Conservation (phyloP, 2,329 filamentous ascomycete genomes). For the Neopestalotiopsis rosae region DNA sequence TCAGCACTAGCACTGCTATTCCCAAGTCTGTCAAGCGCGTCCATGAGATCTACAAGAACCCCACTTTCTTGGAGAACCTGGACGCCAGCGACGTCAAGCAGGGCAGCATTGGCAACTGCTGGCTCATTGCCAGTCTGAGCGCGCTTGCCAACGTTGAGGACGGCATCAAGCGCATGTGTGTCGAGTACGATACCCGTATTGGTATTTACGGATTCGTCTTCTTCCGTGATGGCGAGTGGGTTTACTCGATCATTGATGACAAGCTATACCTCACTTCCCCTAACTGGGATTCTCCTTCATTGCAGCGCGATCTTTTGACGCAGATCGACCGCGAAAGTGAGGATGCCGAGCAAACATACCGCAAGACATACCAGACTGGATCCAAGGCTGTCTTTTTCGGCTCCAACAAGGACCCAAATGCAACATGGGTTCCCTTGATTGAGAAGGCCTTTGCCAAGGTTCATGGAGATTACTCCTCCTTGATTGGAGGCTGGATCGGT, state of each 20-base stretch:
- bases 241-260: conserved; percentile 89
- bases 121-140: conserved; percentile 80
- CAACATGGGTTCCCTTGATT: conserved; percentile 81
- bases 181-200: conserved; percentile 73
- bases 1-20: conserved; percentile 53
- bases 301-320: conserved; percentile 76
- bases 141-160: conserved; percentile 76
- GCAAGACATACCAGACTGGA: conserved; percentile 73
- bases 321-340: conserved; percentile 76
- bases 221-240: conserved; percentile 87
- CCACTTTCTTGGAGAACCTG: conserved; percentile 69
- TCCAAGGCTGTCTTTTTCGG: conserved; percentile 81
- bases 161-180: conserved; percentile 75
- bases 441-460: conserved; percentile 88
- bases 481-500: conserved; percentile 74
- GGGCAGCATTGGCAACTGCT: conserved; percentile 80
- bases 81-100: conserved; percentile 79
- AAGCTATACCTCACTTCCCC: conserved; percentile 85
- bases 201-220: conserved; percentile 93
- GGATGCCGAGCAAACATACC: conserved; percentile 74
- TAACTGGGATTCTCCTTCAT: conserved; percentile 79
- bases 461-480: conserved; percentile 76
- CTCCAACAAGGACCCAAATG: conserved; percentile 75
- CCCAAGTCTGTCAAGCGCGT: conserved; percentile 79
- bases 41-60: conserved; percentile 77